Percentiles rank a stretch among this genome's conserved stretches.
Evolutionary conservation across 352 stramenopile species (phyloP).

Genomic region (Pythium plurisporium): DNA sequence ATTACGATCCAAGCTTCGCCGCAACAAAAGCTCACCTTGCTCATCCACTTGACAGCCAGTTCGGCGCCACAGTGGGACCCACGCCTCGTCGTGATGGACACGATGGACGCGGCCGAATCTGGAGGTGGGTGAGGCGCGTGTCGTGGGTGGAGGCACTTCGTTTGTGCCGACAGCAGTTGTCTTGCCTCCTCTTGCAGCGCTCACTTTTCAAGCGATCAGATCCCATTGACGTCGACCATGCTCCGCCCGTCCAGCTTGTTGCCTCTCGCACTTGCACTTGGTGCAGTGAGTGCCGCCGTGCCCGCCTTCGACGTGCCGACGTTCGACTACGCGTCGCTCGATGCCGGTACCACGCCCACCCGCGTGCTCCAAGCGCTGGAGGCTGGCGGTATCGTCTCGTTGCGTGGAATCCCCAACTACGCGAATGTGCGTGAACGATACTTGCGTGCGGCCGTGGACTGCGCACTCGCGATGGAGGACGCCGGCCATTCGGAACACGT

Average conservation of each 20-base stretch:
- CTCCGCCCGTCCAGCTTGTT: background rate
- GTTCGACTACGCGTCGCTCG: conserved; percentile 46
- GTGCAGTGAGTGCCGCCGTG: background rate
- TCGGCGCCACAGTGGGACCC: background rate
- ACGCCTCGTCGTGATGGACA: no score
- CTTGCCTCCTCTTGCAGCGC: no score
- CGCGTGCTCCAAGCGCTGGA: conserved; percentile 41
- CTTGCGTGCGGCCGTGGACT: conserved; percentile 41
- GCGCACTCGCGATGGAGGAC: conserved; percentile 27
- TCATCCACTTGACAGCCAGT: background rate
- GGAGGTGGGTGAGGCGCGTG: no score
- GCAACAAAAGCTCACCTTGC: background rate
- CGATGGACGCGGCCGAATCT: no score
- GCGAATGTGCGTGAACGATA: conserved; percentile 41
- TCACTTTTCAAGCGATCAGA: background rate
- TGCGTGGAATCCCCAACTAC: conserved; percentile 63
- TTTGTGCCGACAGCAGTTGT: no score
- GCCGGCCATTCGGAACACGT: conserved; percentile 20
- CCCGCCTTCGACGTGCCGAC: conserved; percentile 25
- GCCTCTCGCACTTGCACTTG: background rate
- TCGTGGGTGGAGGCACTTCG: no score
- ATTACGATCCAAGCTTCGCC: no score
- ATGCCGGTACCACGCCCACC: conserved; percentile 3
- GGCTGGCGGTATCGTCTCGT: conserved; percentile 50
- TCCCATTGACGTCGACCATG: background rate